A percentile compares a stretch with the other conserved stretches of the same genome.
Evolutionary conservation across 257 asterid species (phyloP).

Genomic region (Solanum chmielewskii): DNA sequence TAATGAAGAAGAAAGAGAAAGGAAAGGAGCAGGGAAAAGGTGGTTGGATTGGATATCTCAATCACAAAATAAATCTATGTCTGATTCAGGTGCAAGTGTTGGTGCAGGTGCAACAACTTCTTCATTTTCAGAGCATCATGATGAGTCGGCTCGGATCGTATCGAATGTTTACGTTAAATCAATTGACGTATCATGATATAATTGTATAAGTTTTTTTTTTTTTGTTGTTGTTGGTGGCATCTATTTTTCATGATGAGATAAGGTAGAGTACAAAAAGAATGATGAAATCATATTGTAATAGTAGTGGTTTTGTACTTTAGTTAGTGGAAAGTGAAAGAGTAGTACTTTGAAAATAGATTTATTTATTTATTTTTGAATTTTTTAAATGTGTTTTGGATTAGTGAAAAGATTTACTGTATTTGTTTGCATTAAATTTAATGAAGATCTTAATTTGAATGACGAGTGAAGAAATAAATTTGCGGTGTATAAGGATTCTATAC

Average conservation of each 20-base stretch:
- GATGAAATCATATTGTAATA: neutral
- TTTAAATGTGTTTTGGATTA: neutral
- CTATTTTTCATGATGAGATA: neutral
- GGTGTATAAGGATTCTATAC: too few species aligned
- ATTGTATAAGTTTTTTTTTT: neutral
- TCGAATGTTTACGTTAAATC: neutral
- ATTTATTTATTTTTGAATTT: neutral
- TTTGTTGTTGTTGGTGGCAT: too few species aligned
- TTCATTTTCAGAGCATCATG: neutral
- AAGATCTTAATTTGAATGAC: neutral
- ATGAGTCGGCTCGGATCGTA: neutral
- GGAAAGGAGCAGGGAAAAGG: conserved; percentile 40
- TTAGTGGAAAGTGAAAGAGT: neutral
- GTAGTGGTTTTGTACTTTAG: neutral
- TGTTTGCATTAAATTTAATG: neutral
- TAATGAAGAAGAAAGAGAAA: conserved; percentile 14
- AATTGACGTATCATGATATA: neutral
- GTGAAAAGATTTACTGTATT: neutral
- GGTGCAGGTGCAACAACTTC: neutral
- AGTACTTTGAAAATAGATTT: neutral
- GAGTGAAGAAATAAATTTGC: neutral
- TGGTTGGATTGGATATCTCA: conserved; percentile 86
- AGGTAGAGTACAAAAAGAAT: neutral
- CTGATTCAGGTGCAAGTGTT: neutral
- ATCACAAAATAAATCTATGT: conserved; percentile 12